Conservation (phyloP, 306 rosid species). For the Malus orientalis region DNA sequence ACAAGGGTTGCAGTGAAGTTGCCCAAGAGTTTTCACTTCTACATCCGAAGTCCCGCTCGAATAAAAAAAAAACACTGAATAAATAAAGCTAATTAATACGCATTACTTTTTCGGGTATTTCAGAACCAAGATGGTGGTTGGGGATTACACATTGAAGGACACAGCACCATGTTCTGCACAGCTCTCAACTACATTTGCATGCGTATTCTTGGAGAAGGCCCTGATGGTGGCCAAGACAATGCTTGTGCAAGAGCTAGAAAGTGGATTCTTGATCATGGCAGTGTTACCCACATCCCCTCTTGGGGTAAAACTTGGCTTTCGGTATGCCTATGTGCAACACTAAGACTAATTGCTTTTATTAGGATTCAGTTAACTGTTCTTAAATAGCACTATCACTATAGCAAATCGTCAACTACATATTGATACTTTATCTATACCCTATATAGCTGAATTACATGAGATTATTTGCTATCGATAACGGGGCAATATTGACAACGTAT, state of each 20-base stretch:
- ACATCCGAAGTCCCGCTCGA: too few species aligned
- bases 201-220: slow-evolving; percentile 59
- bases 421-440: too few species aligned
- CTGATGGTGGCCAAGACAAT: slow-evolving; percentile 43
- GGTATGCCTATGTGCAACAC: slow-evolving; percentile 13
- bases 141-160: slow-evolving; percentile 77
- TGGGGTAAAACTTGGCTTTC: slow-evolving; percentile 88
- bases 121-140: slow-evolving; percentile 87
- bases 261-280: slow-evolving; percentile 47
- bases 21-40: too few species aligned
- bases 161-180: slow-evolving; percentile 71
- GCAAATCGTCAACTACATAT: too few species aligned
- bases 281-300: slow-evolving; percentile 55
- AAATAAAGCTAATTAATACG: not conserved
- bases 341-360: too few species aligned
- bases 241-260: slow-evolving; percentile 35
- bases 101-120: not conserved
- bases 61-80: too few species aligned
- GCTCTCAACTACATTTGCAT: slow-evolving; percentile 54
- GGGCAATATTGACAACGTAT: too few species aligned
- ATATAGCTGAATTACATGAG: too few species aligned
- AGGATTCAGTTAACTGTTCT: too few species aligned
- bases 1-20: too few species aligned
- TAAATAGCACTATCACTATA: too few species aligned
- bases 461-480: too few species aligned